Evolutionary conservation across 2,329 filamentous ascomycete genomes (phyloP), one percentile per base, ranked within the genome.

Genomic region (Aureobasidium namibiae): DNA sequence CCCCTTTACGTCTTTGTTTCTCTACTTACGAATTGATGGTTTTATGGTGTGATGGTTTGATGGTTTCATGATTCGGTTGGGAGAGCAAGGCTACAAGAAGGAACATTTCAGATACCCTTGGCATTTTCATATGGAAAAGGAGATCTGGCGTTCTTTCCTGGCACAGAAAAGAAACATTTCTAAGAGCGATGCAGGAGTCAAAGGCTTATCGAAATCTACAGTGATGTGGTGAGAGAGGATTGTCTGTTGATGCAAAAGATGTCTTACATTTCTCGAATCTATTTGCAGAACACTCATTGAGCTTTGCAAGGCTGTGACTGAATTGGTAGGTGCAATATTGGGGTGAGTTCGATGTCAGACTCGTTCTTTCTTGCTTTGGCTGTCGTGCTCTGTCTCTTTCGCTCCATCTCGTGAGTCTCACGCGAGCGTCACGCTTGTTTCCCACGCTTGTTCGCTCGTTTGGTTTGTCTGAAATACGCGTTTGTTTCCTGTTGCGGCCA

Each of bases 21-120:
- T 34, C 23, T 34, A 14, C 31, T 50, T 50, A 53, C 49, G 49
- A 39, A 23, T 26, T 53, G 49, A 53, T 53, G 36, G 21, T 13
- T 29, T 53, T 39, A 53, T 53, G 49, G 49, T 41, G 36, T 53
- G 49, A 53, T 21, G 34, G 49, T 29, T 53, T 53, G 46, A 49
- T 16, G 46, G 36, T 36, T 36, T 23, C n/a, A n/a, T n/a, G n/a
- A n/a, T n/a, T n/a, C n/a, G 18, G 8, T 16, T 36, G 11, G 21
- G n/a, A 45, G 44, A 33, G 14, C 9, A 9, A 18, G 16, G 44
- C n/a, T 33, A 4, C 24, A 48, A 33, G 29, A 33, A 33, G 29
- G 21, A 33, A 48, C 44, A 48, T 45, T 48, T 8, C 26, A 33
- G n/a, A 48, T 48, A 48, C 44, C 44, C 44, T 48, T 48, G 18